Percentiles rank a stretch among this genome's conserved stretches.
phyloP scores from a whole-genome alignment of 306 rosid species.

The Comarum palustre region DNA sequence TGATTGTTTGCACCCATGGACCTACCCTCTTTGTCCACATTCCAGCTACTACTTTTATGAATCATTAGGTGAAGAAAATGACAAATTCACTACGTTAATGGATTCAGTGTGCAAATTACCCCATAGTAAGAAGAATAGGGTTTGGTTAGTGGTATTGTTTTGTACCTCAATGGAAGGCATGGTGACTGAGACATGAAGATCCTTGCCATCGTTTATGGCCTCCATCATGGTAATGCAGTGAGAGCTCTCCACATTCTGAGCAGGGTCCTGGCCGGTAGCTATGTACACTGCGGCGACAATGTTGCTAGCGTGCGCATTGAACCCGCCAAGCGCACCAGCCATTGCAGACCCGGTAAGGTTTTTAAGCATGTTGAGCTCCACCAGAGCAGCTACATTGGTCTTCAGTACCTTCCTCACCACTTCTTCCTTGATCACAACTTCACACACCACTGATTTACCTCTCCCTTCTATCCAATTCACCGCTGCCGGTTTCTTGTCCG shows the following conservation, averaged over 20 bases:
- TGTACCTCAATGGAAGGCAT: constrained; percentile 37
- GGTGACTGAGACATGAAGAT: constrained; percentile 26
- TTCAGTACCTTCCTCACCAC: constrained; percentile 29
- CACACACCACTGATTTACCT: constrained; percentile 32
- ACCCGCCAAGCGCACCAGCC: constrained; percentile 32
- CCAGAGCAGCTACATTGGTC: constrained; percentile 20
- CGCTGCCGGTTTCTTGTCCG: constrained; percentile 37
- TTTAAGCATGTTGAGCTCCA: constrained; percentile 30
- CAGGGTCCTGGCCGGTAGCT: constrained; percentile 37
- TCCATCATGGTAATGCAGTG: constrained; percentile 33
- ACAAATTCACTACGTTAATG: background rate
- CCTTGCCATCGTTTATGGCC: constrained; percentile 20
- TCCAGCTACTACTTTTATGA: background rate
- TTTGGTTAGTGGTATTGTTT: background rate
- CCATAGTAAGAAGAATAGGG: background rate
- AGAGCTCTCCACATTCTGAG: constrained; percentile 37
- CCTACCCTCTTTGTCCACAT: background rate
- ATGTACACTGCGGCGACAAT: constrained; percentile 29
- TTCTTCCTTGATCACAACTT: constrained; percentile 26
- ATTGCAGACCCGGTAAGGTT: constrained; percentile 30
- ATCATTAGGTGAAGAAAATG: background rate
- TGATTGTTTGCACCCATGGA: background rate
- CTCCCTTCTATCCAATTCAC: constrained; percentile 37
- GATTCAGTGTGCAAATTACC: background rate
- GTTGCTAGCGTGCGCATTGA: constrained; percentile 35